Conservation (phyloP, 2,329 filamentous ascomycete species). For the Geosmithia flava region DNA sequence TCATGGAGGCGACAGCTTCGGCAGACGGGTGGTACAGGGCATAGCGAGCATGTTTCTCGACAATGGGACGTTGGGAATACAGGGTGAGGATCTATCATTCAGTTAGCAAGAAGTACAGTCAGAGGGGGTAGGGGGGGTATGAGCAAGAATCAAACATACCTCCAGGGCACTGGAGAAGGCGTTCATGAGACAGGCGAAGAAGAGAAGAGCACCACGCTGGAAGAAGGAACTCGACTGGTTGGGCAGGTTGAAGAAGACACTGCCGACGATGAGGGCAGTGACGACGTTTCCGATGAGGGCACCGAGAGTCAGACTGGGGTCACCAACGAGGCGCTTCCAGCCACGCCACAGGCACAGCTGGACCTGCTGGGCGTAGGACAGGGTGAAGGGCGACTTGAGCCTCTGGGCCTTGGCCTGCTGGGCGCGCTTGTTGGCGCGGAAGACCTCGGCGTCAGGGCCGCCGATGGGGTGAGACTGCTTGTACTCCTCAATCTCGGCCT, state of each 20-base stretch:
- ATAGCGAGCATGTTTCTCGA: conserved; percentile 81
- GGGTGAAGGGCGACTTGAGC: conserved; percentile 65
- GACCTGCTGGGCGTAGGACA: conserved; percentile 67
- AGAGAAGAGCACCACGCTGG: conserved; percentile 65
- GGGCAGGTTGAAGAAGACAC: conserved; percentile 69
- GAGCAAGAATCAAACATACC: conserved; percentile 26
- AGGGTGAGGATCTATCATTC: conserved; percentile 57
- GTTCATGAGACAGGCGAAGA: conserved; percentile 81
- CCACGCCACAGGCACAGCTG: conserved; percentile 70
- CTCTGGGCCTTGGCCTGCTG: conserved; percentile 49
- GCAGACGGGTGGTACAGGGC: conserved; percentile 83
- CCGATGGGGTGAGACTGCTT: conserved; percentile 38
- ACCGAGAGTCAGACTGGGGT: conserved; percentile 61
- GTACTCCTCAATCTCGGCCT: conserved; percentile 42
- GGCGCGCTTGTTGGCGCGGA: conserved; percentile 39
- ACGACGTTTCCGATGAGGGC: conserved; percentile 59
- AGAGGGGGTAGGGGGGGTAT: neutral
- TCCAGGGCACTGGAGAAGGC: conserved; percentile 72
- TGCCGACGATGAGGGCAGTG: conserved; percentile 67
- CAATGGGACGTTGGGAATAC: conserved; percentile 80
- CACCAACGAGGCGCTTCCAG: conserved; percentile 63
- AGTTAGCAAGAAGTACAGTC: conserved; percentile 1
- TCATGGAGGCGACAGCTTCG: conserved; percentile 78
- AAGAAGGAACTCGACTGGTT: conserved; percentile 62
- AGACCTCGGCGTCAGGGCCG: conserved; percentile 42